Evolutionary conservation across 495 filamentous ascomycete species (phyloP), one percentile per base, ranked within the genome.

Genomic region (Neurospora sp.): DNA sequence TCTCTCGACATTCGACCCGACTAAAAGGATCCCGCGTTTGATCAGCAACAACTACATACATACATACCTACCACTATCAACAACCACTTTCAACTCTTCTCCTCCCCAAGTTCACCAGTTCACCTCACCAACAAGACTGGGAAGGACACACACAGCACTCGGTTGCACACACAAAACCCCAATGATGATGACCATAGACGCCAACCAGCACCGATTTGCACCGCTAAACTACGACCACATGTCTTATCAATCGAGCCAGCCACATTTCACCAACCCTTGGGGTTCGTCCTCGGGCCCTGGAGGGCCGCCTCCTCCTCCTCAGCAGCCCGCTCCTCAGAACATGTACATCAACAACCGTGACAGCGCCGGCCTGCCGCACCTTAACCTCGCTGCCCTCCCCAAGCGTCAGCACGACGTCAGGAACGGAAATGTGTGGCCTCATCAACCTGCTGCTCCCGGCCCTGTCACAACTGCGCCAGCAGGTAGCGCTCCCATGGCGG

Each of bases 251-350:
- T 81, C 82, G 42, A 91, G 85, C 70, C 82, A 89, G 66, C 93
- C 94, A 69, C 92, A 95, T 79, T 98, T 98, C 85, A 94, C 93
- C 79, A 94, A 98, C 81, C 95, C 95, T 19, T 98, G 94, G 94
- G 86, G 85, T 72, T 85, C 91, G 72, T 86, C 81, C 19, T 77
- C 80, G 36, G 74, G 78, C 19, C 40, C 78, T 39, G 48, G 77
- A 15, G 79, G 74, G 1, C 73, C 74, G 15, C 71, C 69, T 4
- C 69, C 76, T 37, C 72, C 74, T 19, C 71, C 69, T 1, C 69
- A 75, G 42, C 83, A 85, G 73, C 75, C 77, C 73, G 80, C 78
- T 40, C 82, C 83, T 86, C 79, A 88, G 88, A 83, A 86, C 87
- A 75, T 88, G 85, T 87, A 90, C 83, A 80, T 83, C 19, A 70